These are phyloP conservation scores for Crotalaria pallida DNA, from an alignment of 306 rosid species.

Conservation along the genomic window DNA sequence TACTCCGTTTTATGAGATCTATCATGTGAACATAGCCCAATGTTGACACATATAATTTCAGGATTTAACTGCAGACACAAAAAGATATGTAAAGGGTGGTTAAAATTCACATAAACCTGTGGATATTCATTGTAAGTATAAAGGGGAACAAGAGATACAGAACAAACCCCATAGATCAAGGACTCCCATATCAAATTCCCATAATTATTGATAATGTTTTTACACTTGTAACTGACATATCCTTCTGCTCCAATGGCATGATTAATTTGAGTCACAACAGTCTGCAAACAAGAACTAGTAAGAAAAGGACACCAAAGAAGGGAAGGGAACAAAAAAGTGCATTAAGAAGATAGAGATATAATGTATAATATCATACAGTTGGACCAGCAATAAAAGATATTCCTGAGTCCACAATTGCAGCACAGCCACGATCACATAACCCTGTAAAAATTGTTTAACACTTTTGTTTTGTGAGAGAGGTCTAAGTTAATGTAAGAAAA, in stretches of 20 bases:
- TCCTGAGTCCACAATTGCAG: conserved; percentile 69
- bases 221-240: conserved; percentile 55
- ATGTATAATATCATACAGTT: conserved; percentile 41
- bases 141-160: not conserved
- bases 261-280: conserved; percentile 68
- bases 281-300: conserved; percentile 34
- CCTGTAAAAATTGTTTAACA: conserved; percentile 33
- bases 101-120: not conserved
- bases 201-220: conserved; percentile 47
- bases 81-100: conserved; percentile 9
- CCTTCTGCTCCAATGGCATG: conserved; percentile 78
- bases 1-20: conserved; percentile 34
- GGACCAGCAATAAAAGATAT: conserved; percentile 71
- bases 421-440: conserved; percentile 49
- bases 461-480: not conserved
- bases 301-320: conserved; percentile 1
- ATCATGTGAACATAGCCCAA: conserved; percentile 46
- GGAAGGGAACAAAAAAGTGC: not conserved
- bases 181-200: conserved; percentile 60
- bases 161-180: conserved; percentile 55
- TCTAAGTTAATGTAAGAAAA: not conserved
- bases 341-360: conserved; percentile 5
- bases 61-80: conserved; percentile 47
- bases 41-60: conserved; percentile 47
- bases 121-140: not conserved